A percentile compares a stretch with the other conserved stretches of the same genome.
Evolutionary conservation across 257 asterid genomes (phyloP).

Genomic region (Linaria vulgaris): DNA sequence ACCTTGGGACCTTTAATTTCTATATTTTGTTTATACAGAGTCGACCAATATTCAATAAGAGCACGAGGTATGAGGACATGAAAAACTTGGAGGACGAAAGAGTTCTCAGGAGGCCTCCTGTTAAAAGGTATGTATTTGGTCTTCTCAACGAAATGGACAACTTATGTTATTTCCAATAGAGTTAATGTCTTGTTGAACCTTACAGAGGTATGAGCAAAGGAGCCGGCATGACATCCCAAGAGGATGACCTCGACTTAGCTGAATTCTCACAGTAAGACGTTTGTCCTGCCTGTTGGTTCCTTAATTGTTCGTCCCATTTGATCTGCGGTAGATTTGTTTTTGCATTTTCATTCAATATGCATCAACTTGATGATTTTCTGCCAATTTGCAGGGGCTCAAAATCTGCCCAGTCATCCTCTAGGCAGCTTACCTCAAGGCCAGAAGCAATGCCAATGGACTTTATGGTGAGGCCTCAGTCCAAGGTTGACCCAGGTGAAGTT

Average conservation of each 20-base stretch:
- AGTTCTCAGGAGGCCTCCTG: slow-evolving; percentile 49
- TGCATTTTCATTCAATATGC: neutral
- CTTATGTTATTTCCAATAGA: slow-evolving; percentile 5
- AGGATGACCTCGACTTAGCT: slow-evolving; percentile 82
- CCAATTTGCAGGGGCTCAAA: slow-evolving; percentile 59
- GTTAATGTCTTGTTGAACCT: slow-evolving; percentile 27
- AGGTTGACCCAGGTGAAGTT: slow-evolving; percentile 58
- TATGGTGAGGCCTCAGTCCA: slow-evolving; percentile 64
- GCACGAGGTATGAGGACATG: slow-evolving; percentile 75
- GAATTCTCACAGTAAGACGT: slow-evolving; percentile 30
- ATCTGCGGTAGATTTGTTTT: neutral
- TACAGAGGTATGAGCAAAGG: slow-evolving; percentile 62
- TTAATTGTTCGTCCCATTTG: neutral
- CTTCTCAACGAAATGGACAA: neutral
- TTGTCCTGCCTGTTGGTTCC: neutral
- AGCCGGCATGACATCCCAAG: slow-evolving; percentile 70
- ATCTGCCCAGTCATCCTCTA: slow-evolving; percentile 70
- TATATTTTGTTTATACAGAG: slow-evolving; percentile 54
- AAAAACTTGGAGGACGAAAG: slow-evolving; percentile 53
- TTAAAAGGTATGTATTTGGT: slow-evolving; percentile 42
- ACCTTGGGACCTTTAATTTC: slow-evolving; percentile 24
- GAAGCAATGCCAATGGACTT: slow-evolving; percentile 63
- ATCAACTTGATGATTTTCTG: slow-evolving; percentile 22
- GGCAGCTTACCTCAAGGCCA: slow-evolving; percentile 46
- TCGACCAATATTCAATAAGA: slow-evolving; percentile 85